A percentile compares a stretch with the other conserved stretches of the same genome.
These are phyloP conservation scores for Brassica hybrid DNA, from an alignment of 441 rosid species.

Conservation along the genomic window DNA sequence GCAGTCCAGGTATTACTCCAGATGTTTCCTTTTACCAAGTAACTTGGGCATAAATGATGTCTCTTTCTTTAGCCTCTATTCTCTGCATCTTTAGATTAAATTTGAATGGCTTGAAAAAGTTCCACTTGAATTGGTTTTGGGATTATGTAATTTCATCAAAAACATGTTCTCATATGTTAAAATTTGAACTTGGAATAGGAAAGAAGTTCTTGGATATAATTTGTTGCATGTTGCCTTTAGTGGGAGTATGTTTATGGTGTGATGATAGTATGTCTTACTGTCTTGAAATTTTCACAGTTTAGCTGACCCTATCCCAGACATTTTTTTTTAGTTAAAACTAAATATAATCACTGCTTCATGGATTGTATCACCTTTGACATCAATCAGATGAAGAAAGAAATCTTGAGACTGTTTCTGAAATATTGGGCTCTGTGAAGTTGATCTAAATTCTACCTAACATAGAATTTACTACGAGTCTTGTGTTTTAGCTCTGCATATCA, in stretches of 20 bases:
- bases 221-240: conserved; percentile 1
- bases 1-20: conserved; percentile 77
- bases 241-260: conserved; percentile 8
- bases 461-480: not conserved
- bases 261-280: conserved; percentile 17
- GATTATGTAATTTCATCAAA: no score
- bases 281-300: not conserved
- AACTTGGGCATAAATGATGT: not conserved
- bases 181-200: conserved; percentile 4
- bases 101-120: conserved; percentile 3
- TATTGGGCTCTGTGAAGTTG: conserved; percentile 2
- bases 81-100: not conserved
- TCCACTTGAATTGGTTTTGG: not conserved
- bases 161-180: not conserved
- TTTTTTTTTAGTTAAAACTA: no score
- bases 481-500: conserved; percentile 18
- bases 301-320: not conserved
- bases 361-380: conserved; percentile 23
- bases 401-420: conserved; percentile 4
- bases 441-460: not conserved
- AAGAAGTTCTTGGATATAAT: not conserved
- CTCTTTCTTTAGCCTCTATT: not conserved
- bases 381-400: conserved; percentile 3
- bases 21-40: not conserved
- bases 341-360: conserved; percentile 11